Base-by-base conservation (phyloP, 2,329 filamentous ascomycete genomes). In the Chaetomium strumarium region DNA sequence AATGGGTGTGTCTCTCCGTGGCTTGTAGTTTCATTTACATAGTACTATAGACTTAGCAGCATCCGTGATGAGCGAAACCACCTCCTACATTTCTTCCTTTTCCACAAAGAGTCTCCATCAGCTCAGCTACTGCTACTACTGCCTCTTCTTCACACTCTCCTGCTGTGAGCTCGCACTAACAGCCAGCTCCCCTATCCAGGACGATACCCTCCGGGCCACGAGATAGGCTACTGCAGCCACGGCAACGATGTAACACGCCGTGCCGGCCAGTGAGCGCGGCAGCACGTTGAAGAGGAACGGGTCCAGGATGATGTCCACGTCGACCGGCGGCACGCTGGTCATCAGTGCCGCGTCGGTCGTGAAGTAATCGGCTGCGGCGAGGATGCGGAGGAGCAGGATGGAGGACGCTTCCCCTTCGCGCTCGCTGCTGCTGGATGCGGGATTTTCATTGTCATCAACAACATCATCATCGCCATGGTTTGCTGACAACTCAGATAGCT, bases 311-410 rank as follows among this genome's bases (percentile, higher is more conserved):
- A 84, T 70, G 62, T 99, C 92, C 47, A 86, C 86, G 49, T 83
- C 73, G 4, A 97, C 90, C 0, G 83, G 80, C 2, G 85, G 84
- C 13, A 88, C 86, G 56, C 77, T 64, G 45, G 74, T 70, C 92
- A 97, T 97, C 63, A 96, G 77, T 1, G 77, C 77, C 56, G 74
- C 70, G 65, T 96, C 79, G 53, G 82, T 77, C 11, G 88, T 86
- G 69, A 88, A 95, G 73, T 92, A 99, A 63, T 95, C 89, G 43
- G 93, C 90, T 17, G 85, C 82, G 13, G 90, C 81, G 57, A 79
- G 76, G 48, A 97, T 75, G 57, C 82, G 85, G 2, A 97, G 78
- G 51, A 95, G 81, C 8, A 93, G 74, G 30, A 82, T 64, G 1
- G 85, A 86, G 20, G 70, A 24, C 24, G 24, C 24, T 24, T 24